Percentiles rank a stretch among this genome's conserved stretches.
Evolutionary conservation across 2,329 filamentous ascomycete genomes (phyloP).

Genomic region (Mollisiaceae sp.): DNA sequence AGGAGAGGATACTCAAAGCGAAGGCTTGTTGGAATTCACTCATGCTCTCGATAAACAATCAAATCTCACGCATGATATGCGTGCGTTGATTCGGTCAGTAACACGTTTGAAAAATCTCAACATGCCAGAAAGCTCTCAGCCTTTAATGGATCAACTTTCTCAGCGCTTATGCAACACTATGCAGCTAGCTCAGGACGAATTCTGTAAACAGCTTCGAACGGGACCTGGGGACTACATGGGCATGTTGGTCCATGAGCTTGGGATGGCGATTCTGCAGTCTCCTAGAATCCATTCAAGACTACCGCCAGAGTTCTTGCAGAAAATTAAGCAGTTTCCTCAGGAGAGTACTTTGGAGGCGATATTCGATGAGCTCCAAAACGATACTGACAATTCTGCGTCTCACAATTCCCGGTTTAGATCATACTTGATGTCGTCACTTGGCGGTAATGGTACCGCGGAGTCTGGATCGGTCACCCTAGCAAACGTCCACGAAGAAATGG

Average conservation of each 20-base stretch:
- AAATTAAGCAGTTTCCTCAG: constrained; percentile 1
- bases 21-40: not conserved
- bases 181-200: constrained; percentile 6
- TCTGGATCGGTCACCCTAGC: not conserved
- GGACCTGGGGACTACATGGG: constrained; percentile 13
- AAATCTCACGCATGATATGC: not conserved
- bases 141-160: not conserved
- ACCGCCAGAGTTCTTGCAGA: not conserved
- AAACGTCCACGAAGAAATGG: constrained; percentile 11
- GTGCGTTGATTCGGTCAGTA: not conserved
- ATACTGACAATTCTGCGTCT: not conserved
- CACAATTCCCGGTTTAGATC: constrained; percentile 7
- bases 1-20: not conserved
- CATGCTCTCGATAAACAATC: not conserved
- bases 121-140: not conserved
- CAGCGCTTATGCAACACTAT: not conserved
- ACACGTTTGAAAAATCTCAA: not conserved
- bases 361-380: constrained; percentile 5
- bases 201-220: not conserved
- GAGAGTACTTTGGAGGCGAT: constrained; percentile 4
- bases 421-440: constrained; percentile 7
- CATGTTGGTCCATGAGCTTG: constrained; percentile 9
- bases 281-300: constrained; percentile 1
- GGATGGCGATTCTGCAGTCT: not conserved
- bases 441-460: not conserved